phyloP scores from a whole-genome alignment of 345 rosid genomes.

The Arabis alpina region DNA sequence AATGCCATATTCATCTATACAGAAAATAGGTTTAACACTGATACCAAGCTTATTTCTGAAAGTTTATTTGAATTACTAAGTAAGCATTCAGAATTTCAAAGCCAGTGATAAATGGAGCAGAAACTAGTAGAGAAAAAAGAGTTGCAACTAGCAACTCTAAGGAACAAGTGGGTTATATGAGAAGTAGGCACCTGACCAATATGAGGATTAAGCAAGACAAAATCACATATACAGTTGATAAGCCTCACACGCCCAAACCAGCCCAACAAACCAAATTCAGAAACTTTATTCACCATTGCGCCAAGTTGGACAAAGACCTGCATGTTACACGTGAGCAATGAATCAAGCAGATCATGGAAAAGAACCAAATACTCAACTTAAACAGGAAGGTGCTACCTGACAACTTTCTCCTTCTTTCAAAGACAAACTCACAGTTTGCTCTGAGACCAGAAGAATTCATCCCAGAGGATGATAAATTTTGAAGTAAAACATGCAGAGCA shows the following conservation, averaged over 20 bases:
- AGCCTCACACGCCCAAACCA: slow-evolving; percentile 84
- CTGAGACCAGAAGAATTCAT: slow-evolving; percentile 37
- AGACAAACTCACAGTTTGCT: slow-evolving; percentile 34
- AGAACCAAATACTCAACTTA: slow-evolving; percentile 24
- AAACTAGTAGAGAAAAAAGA: not conserved
- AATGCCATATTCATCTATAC: not conserved
- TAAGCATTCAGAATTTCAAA: not conserved
- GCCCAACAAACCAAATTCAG: slow-evolving; percentile 75
- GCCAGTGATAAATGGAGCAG: not conserved
- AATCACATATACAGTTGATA: slow-evolving; percentile 71
- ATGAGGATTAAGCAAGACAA: slow-evolving; percentile 69
- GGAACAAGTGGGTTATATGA: slow-evolving; percentile 16
- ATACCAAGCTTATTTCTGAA: not conserved
- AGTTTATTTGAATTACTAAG: not conserved
- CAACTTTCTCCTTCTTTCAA: slow-evolving; percentile 53
- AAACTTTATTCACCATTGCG: slow-evolving; percentile 60
- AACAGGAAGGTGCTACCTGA: slow-evolving; percentile 51
- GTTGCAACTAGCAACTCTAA: slow-evolving; percentile 8
- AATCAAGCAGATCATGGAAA: slow-evolving; percentile 26
- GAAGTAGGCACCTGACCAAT: slow-evolving; percentile 72
- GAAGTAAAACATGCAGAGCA: slow-evolving; percentile 57
- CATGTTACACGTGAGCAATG: slow-evolving; percentile 30
- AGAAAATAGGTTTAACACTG: not conserved
- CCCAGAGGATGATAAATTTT: slow-evolving; percentile 47
- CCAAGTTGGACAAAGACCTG: slow-evolving; percentile 69